Evolutionary conservation across 1,284 basidiomycete genomes (phyloP), one percentile per base, ranked within the genome.

Genomic region (Caloboletus inedulis): DNA sequence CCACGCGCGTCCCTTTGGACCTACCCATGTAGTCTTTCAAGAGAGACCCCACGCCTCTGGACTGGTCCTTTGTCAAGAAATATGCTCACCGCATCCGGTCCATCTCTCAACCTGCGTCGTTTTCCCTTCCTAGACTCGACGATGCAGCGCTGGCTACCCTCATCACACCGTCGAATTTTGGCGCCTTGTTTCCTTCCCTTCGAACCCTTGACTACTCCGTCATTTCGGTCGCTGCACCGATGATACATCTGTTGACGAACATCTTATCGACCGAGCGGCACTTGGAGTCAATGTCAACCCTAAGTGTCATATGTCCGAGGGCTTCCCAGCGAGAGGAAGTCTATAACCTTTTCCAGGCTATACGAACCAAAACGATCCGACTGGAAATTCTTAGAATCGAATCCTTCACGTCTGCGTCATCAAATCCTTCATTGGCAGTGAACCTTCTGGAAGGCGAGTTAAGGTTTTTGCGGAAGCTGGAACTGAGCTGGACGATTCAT

Each of bases 31-130:
- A 70, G 69, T 47, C 48, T 37, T 48, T 69, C 49, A 58, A 54
- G 47, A 55, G 62, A 49, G 43, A 59, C 1, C 62, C 57, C 2
- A 54, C 60, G 0, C 25, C 42, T 3, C 33, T 43, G 3, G 69
- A 67, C 34, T 70, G 65, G 66, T 45, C 46, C 4, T 39, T 39
- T 23, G 46, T 67, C 45, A 44, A 43, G 39, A 55, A 57, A 46
- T 70, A 70, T 30, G 52, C 67, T 8, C 60, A 55, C 23, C 68
- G 69, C n/a, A 52, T 68, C 18, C 52, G 47, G 27, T 51, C 33
- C 25, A 57, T 68, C 3, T 57, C 56, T 21, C 62, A 69, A 27
- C 63, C 66, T 2, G 54, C 60, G 27, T 61, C 50, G 8, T 60
- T 56, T 43, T 14, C 36, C 23, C 48, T 68, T 14, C 65, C 66